A percentile compares a stretch with the other conserved stretches of the same genome.
Evolutionary conservation across 108 stramenopile species (phyloP).

Genomic region (Parietichytrium sp.): DNA sequence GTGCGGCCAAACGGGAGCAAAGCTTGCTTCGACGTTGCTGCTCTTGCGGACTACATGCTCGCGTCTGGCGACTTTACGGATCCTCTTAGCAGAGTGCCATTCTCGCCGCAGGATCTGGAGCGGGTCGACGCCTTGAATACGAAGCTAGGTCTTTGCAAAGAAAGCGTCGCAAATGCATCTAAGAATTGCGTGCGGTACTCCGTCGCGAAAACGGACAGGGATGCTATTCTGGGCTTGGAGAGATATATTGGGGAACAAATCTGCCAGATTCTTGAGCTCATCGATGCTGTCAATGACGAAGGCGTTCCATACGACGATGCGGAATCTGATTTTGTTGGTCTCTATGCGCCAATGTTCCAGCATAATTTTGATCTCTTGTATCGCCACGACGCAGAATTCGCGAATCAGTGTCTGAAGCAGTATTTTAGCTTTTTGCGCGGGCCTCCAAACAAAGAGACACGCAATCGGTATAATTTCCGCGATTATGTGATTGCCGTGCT

Average conservation of each 20-base stretch:
- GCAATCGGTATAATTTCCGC: not conserved
- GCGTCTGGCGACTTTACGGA: constrained; percentile 13
- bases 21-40: not conserved
- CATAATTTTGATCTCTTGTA: not conserved
- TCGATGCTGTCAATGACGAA: not conserved
- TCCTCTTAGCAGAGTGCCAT: not conserved
- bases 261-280: not conserved
- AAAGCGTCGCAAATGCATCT: not conserved
- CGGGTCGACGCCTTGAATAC: not conserved
- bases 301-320: not conserved
- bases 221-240: not conserved
- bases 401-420: not conserved
- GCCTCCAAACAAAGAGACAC: not conserved
- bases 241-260: not conserved
- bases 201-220: not conserved
- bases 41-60: not conserved
- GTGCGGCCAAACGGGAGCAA: not conserved
- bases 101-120: not conserved
- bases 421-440: constrained; percentile 21
- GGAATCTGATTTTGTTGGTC: not conserved
- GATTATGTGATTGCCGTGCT: not conserved
- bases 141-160: not conserved
- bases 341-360: not conserved
- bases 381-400: not conserved
- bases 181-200: not conserved